These are phyloP conservation scores for Podosphaera aphanis DNA, from an alignment of 2,329 filamentous ascomycete genomes.

Conservation along the genomic window DNA sequence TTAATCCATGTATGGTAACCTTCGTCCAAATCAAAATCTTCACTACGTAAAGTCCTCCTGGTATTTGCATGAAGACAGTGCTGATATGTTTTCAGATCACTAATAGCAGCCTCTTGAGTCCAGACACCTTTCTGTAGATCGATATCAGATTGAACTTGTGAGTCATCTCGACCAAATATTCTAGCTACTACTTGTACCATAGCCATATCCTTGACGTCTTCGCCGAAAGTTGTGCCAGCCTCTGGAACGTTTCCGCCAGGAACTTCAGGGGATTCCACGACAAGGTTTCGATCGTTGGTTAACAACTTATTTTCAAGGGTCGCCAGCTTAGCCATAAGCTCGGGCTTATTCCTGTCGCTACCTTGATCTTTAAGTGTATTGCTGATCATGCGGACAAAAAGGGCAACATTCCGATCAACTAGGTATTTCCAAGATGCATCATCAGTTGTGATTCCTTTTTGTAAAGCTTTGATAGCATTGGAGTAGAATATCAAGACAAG, in stretches of 20 bases:
- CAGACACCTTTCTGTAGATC: constrained; percentile 57
- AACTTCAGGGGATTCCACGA: constrained; percentile 34
- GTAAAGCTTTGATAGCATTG: constrained; percentile 72
- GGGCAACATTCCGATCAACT: constrained; percentile 79
- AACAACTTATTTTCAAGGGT: constrained; percentile 84
- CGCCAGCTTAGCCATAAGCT: constrained; percentile 55
- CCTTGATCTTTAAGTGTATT: constrained; percentile 63
- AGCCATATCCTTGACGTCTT: constrained; percentile 93
- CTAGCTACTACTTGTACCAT: constrained; percentile 69
- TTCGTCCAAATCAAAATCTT: constrained; percentile 80
- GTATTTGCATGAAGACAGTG: constrained; percentile 64
- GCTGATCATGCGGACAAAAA: constrained; percentile 74
- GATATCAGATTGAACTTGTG: constrained; percentile 69
- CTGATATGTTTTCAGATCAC: constrained; percentile 85
- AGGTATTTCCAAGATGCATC: constrained; percentile 81
- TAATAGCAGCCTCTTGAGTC: constrained; percentile 78
- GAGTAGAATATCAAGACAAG: constrained; percentile 92
- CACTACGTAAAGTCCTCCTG: constrained; percentile 47
- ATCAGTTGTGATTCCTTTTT: constrained; percentile 48
- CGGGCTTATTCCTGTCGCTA: constrained; percentile 63
- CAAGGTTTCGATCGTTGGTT: constrained; percentile 77
- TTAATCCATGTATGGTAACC: constrained; percentile 80
- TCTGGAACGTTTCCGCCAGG: constrained; percentile 46
- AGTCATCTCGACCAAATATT: constrained; percentile 61
- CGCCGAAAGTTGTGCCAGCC: constrained; percentile 58